Evolutionary conservation across 192 early-diverging fungal species (phyloP).

Genomic region (Podila verticillata): DNA sequence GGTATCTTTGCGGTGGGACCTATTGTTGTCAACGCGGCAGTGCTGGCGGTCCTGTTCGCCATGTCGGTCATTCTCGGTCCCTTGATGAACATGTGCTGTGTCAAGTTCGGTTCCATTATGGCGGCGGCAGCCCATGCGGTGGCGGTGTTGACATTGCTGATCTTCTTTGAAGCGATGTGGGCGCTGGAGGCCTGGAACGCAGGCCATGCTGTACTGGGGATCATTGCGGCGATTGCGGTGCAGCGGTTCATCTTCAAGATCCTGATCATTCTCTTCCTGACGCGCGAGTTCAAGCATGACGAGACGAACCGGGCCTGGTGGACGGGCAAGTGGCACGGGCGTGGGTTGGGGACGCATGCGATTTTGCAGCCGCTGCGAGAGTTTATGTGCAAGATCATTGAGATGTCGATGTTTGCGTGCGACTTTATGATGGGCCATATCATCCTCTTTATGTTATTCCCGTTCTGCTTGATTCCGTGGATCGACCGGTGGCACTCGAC

Average conservation of each 20-base stretch:
- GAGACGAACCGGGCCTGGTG: slow-evolving; percentile 87
- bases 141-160: slow-evolving; percentile 66
- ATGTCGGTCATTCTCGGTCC: slow-evolving; percentile 72
- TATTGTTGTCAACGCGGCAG: slow-evolving; percentile 70
- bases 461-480: slow-evolving; percentile 75
- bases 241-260: slow-evolving; percentile 75
- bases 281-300: slow-evolving; percentile 84
- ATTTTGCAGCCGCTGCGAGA: slow-evolving; percentile 78
- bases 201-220: slow-evolving; percentile 67
- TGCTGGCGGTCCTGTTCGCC: slow-evolving; percentile 67
- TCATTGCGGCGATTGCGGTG: slow-evolving; percentile 68
- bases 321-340: slow-evolving; percentile 82
- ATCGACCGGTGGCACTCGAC: slow-evolving; percentile 76
- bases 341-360: slow-evolving; percentile 67
- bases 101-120: slow-evolving; percentile 76
- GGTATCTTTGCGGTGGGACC: slow-evolving; percentile 71
- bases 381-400: slow-evolving; percentile 81
- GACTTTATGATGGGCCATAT: slow-evolving; percentile 80
- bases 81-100: slow-evolving; percentile 64
- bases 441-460: slow-evolving; percentile 74
- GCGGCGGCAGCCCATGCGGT: slow-evolving; percentile 70
- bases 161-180: slow-evolving; percentile 70
- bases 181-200: slow-evolving; percentile 71
- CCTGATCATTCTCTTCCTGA: slow-evolving; percentile 69
- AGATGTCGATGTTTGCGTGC: slow-evolving; percentile 79